Evolutionary conservation across 2,329 filamentous ascomycete genomes (phyloP), one percentile per base, ranked within the genome.

Genomic region (Botrytis byssoidea): DNA sequence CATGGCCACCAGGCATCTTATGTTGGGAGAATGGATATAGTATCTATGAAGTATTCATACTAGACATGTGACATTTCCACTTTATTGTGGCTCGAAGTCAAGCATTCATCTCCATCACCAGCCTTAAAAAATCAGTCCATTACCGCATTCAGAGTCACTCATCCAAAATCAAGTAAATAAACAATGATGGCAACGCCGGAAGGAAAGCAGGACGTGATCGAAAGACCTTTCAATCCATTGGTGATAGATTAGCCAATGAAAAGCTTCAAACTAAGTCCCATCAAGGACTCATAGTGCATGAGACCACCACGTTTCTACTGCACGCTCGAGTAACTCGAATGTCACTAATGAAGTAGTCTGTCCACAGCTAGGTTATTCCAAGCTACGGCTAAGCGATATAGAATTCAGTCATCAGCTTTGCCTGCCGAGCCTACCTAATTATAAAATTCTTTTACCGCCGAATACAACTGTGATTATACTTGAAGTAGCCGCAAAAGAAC

Each of bases 251-350:
- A 22, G 18, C 63, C 70, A 68, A 32, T 72, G 37, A 22, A 68
- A 72, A n/a, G 51, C 44, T 51, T 22, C 32, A 68, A 25, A n/a
- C 22, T 22, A 35, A 68, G 63, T 66, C 51, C 70, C 70, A 72
- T 68, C 64, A 55, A 68, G 42, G 63, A 68, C 60, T 57, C 40
- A 44, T 37, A 51, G 63, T 72, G 70, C 70, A 72, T 72, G 70
- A 72, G 70, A 72, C 70, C 70, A 72, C 63, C 63, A 68, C 63
- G 63, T 72, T 57, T 72, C 63, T 72, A 40, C 70, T 72, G 63
- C 63, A 72, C 48, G 40, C 51, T 72, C 67, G 70, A 55, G 63
- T 72, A 72, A 72, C 63, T 60, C 44, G 32, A 10, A 70, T 68
- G 48, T 68, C 65, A 67, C 65, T 57, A 72, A 40, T 51, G 59